Percentiles rank a stretch among this genome's conserved stretches.
Evolutionary conservation across 345 rosid species (phyloP).

Genomic region (Clausena lansium): DNA sequence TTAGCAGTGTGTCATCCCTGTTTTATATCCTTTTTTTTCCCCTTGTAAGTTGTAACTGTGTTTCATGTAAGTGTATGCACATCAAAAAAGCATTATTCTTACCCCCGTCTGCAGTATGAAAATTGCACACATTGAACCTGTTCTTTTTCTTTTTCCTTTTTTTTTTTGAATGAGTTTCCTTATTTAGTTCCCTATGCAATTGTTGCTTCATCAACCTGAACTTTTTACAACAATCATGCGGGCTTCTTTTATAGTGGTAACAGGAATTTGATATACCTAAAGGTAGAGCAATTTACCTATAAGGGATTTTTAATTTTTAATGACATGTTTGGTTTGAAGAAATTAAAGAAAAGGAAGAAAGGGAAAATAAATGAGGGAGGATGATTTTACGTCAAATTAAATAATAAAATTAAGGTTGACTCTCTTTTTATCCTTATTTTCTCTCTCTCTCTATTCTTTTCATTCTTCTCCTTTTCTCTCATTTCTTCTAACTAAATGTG

Average conservation of each 20-base stretch:
- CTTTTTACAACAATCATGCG: background rate
- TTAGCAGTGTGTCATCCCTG: constrained; percentile 14
- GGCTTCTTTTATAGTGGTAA: background rate
- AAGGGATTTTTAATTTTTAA: too few relatives aligned
- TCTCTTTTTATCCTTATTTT: too few relatives aligned
- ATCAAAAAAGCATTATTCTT: too few relatives aligned
- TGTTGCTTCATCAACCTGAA: background rate
- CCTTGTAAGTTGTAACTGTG: background rate
- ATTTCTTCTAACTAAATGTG: too few relatives aligned
- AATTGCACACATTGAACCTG: background rate
- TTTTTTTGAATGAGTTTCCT: background rate
- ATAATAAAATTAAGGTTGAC: too few relatives aligned
- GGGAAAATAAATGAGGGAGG: too few relatives aligned
- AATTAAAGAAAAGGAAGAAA: too few relatives aligned
- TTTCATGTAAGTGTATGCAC: constrained; percentile 1
- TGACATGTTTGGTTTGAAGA: background rate
- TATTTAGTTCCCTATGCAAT: background rate
- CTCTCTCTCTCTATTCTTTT: too few relatives aligned
- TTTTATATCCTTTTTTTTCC: background rate
- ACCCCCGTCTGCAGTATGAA: background rate
- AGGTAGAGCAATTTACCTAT: background rate
- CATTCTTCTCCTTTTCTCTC: too few relatives aligned
- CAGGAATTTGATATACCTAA: background rate
- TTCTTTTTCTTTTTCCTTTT: too few relatives aligned
- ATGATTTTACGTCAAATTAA: too few relatives aligned